phyloP scores from a whole-genome alignment of 805 yeast genomes.

The Monosporozyma unispora region DNA sequence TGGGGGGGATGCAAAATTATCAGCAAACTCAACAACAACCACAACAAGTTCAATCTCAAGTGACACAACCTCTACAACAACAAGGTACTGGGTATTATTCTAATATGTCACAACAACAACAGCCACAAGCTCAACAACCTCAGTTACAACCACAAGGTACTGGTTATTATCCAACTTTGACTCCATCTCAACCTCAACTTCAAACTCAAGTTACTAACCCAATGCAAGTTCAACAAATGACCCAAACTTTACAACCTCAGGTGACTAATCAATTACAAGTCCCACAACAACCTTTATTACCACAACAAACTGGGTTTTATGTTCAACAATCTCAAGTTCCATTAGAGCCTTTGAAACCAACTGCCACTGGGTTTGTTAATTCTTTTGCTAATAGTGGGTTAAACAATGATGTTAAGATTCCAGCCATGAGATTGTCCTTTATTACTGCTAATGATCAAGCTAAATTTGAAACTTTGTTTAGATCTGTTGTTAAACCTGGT shows the following conservation, averaged over 20 bases:
- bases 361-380: conserved; percentile 40
- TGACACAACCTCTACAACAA: conserved; percentile 1
- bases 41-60: not conserved
- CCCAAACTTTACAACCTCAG: conserved; percentile 4
- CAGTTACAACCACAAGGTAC: conserved; percentile 32
- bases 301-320: conserved; percentile 40
- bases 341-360: conserved; percentile 31
- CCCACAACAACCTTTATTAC: conserved; percentile 18
- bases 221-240: conserved; percentile 24
- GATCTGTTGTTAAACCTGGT: conserved; percentile 58
- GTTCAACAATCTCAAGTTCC: conserved; percentile 28
- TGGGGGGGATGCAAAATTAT: conserved; percentile 2
- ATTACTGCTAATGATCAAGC: conserved; percentile 78
- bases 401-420: conserved; percentile 55
- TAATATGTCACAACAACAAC: conserved; percentile 7
- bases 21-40: conserved; percentile 9
- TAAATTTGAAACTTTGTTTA: conserved; percentile 75
- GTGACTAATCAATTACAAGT: conserved; percentile 4
- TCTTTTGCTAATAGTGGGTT: conserved; percentile 38
- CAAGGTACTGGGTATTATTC: conserved; percentile 7
- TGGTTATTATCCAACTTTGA: conserved; percentile 31
- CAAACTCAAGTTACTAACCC: conserved; percentile 11
- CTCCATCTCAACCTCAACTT: conserved; percentile 11
- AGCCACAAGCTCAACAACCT: conserved; percentile 14
- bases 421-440: conserved; percentile 71